Evolutionary conservation across 2,329 filamentous ascomycete genomes (phyloP), one percentile per base, ranked within the genome.

Genomic region (Sclerotinia sclerotiorum): DNA sequence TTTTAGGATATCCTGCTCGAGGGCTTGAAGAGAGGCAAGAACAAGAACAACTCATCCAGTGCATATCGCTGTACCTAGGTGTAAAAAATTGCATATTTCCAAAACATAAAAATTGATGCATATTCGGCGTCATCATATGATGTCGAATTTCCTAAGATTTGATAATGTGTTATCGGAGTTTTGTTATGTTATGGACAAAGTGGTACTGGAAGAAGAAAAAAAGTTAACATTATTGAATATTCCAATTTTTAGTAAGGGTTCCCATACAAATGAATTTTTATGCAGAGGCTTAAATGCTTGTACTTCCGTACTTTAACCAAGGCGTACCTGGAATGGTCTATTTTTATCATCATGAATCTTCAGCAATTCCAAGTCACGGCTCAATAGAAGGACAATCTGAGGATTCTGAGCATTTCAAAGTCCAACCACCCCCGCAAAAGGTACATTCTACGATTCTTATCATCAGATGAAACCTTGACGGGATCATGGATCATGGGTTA

Each of bases 391-490:
- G 27, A n/a, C 57, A 61, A 35, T 35, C 35, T 35, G 35, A 35
- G 35, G 35, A 35, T 35, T 48, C 44, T 46, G 35, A 27, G 39
- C n/a, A 58, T n/a, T 21, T 61, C 19, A 21, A 15, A n/a, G 57
- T 61, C 57, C 42, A 48, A 48, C 44, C 58, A 48, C 44, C 58
- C 57, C 58, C 44, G 44, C 58, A 61, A 61, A 60, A 57, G n/a
- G 54, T 32, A 29, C 51, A 29, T 21, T 2, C 15, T 55, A 55
- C 11, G 27, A 27, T 48, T 61, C 58, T 61, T 35, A 61, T 61
- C 44, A 61, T 61, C 57, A 61, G 27, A 61, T 49, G 58, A 61
- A 61, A 61, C 48, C 58, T 35, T 24, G 29, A 32, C 7, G 35
- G 35, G 19, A 49, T 46, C 15, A 46, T 17, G 44, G 44, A 17